A percentile compares a stretch with the other conserved stretches of the same genome.
These are phyloP conservation scores for Eucalyptus virginea DNA, from an alignment of 345 rosid species.

Conservation along the genomic window DNA sequence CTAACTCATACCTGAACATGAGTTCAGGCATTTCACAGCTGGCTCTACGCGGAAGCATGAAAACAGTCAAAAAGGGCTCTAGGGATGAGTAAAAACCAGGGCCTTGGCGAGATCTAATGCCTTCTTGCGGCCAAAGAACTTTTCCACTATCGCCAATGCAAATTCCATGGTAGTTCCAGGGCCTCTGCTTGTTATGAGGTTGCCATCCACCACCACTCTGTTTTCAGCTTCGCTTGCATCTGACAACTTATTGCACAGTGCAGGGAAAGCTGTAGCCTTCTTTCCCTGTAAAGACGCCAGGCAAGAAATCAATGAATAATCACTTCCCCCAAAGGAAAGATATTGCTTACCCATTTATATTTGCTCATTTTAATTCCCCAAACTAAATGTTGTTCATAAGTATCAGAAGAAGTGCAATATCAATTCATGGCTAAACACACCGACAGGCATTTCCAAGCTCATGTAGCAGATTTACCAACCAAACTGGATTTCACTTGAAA, in stretches of 20 bases:
- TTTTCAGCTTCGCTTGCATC: slow-evolving; percentile 67
- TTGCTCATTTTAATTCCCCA: background rate
- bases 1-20: background rate
- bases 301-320: background rate
- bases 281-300: slow-evolving; percentile 45
- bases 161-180: slow-evolving; percentile 95
- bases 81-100: slow-evolving; percentile 30
- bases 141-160: slow-evolving; percentile 71
- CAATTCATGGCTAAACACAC: background rate
- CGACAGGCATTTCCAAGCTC: background rate
- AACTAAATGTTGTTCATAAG: background rate
- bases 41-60: background rate
- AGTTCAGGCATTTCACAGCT: background rate
- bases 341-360: background rate
- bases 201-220: slow-evolving; percentile 85
- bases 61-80: background rate
- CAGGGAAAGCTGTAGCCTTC: slow-evolving; percentile 86
- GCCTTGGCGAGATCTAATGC: slow-evolving; percentile 64
- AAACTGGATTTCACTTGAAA: background rate
- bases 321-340: background rate
- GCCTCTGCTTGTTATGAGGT: slow-evolving; percentile 82
- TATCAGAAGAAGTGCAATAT: background rate
- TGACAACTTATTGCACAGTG: slow-evolving; percentile 66
- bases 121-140: slow-evolving; percentile 59
- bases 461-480: background rate